phyloP scores from a whole-genome alignment of 2,329 filamentous ascomycete genomes.

The Cercospora sp. region DNA sequence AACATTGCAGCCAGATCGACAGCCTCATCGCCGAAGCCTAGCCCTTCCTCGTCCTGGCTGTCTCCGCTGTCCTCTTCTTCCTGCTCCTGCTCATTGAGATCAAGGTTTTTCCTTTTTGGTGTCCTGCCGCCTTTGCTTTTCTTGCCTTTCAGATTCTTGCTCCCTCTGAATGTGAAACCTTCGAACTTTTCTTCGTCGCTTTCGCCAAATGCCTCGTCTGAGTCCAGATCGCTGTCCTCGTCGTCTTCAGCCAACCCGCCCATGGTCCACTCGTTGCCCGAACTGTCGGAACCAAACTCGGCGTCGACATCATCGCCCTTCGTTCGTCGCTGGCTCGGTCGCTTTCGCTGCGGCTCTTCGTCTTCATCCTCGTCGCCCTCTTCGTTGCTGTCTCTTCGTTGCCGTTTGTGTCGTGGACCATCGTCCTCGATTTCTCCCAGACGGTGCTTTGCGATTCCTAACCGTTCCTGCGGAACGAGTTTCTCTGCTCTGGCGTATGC shows the following conservation, averaged over 20 bases:
- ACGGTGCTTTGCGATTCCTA: constrained; percentile 57
- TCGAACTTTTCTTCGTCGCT: constrained; percentile 85
- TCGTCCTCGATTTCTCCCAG: constrained; percentile 57
- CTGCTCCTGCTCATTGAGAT: constrained; percentile 51
- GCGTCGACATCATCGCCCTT: constrained; percentile 47
- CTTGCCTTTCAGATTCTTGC: constrained; percentile 53
- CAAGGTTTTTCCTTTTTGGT: constrained; percentile 43
- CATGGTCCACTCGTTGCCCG: constrained; percentile 81
- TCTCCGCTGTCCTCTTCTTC: constrained; percentile 48
- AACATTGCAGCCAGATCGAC: constrained; percentile 64
- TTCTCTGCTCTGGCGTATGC: constrained; percentile 64
- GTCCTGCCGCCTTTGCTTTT: constrained; percentile 46
- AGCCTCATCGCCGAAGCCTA: constrained; percentile 58
- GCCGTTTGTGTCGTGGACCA: constrained; percentile 45
- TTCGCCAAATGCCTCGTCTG: constrained; percentile 81
- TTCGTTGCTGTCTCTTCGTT: constrained; percentile 52
- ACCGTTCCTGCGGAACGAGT: constrained; percentile 55
- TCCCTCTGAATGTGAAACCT: constrained; percentile 68
- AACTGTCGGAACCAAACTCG: constrained; percentile 78
- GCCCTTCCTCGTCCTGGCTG: constrained; percentile 53
- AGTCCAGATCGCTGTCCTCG: constrained; percentile 68
- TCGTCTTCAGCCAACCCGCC: constrained; percentile 65
- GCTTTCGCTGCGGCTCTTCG: constrained; percentile 36
- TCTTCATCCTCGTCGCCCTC: constrained; percentile 47
- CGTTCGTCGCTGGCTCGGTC: constrained; percentile 31